Conservation (phyloP, 1,139 yeast species). For the Debaryomyces robertsiae region DNA sequence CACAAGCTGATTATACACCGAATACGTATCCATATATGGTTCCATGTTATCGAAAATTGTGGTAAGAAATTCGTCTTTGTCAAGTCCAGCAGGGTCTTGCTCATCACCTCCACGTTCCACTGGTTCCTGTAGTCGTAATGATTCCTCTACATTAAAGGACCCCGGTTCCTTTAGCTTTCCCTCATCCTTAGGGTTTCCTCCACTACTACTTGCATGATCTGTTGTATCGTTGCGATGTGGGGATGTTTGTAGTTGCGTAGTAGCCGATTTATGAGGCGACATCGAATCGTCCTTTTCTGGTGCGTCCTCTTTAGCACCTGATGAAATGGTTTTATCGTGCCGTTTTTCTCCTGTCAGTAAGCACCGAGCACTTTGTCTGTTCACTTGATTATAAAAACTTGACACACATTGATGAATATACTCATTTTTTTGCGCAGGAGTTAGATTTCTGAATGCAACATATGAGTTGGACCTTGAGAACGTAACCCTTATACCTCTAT, state of each 20-base stretch:
- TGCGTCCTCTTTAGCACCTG: not conserved
- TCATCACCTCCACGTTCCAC: too few relatives aligned
- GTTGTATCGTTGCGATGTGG: too few relatives aligned
- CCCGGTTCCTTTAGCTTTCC: not conserved
- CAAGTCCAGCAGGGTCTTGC: conserved; percentile 12
- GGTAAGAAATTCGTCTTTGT: conserved; percentile 27
- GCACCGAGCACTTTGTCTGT: conserved; percentile 1
- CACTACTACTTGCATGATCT: too few relatives aligned
- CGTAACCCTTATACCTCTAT: conserved; percentile 2
- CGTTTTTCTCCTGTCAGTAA: conserved; percentile 1
- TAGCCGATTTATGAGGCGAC: not conserved
- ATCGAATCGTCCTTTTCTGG: not conserved
- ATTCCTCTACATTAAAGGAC: not conserved
- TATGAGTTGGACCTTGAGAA: conserved; percentile 4
- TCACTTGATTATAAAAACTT: not conserved
- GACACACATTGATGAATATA: conserved; percentile 1
- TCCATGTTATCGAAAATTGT: conserved; percentile 46
- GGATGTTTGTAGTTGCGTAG: not conserved
- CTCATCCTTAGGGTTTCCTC: too few relatives aligned
- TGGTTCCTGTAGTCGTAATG: not conserved
- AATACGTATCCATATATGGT: conserved; percentile 55
- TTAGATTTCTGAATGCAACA: not conserved
- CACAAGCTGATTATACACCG: conserved; percentile 42
- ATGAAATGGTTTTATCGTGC: not conserved
- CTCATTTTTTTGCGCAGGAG: not conserved